Evolutionary conservation across 192 early-diverging fungal genomes (phyloP).

Genomic region (Polychytrium aggregatum): DNA sequence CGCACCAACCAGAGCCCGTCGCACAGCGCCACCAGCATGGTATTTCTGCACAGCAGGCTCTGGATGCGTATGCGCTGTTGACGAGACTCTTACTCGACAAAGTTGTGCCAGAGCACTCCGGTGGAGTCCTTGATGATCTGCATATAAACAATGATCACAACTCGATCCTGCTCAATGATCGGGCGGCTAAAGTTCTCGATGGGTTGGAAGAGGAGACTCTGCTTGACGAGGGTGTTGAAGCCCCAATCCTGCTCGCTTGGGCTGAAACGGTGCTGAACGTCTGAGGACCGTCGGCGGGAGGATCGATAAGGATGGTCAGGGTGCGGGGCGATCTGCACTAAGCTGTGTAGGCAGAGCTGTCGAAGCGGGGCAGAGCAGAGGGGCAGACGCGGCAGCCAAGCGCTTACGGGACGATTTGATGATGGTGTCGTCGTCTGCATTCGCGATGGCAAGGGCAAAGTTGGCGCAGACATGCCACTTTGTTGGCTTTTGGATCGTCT

Average conservation of each 20-base stretch:
- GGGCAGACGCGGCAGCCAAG: conserved; percentile 1
- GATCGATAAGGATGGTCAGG: not conserved
- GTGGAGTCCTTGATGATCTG: conserved; percentile 74
- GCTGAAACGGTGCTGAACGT: conserved; percentile 72
- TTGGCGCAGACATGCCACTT: conserved; percentile 76
- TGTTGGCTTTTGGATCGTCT: conserved; percentile 20
- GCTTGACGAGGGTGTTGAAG: conserved; percentile 66
- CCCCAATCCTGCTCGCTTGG: conserved; percentile 88
- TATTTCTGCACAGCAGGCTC: too few relatives aligned
- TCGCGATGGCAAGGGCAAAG: conserved; percentile 69
- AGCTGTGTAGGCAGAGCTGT: not conserved
- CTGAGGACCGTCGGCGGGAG: conserved; percentile 13
- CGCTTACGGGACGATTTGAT: conserved; percentile 39
- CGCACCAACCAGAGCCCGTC: too few relatives aligned
- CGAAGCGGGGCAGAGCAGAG: not conserved
- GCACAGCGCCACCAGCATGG: too few relatives aligned
- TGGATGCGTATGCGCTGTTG: too few relatives aligned
- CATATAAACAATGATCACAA: conserved; percentile 50
- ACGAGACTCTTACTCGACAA: conserved; percentile 71
- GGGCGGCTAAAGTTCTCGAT: conserved; percentile 31
- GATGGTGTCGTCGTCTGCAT: conserved; percentile 52
- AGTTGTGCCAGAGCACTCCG: conserved; percentile 92
- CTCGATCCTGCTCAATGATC: conserved; percentile 55
- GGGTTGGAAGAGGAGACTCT: conserved; percentile 27
- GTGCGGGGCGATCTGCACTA: not conserved